Evolutionary conservation across 1,139 yeast genomes (phyloP).

Genomic region (Hansenula sp.): DNA sequence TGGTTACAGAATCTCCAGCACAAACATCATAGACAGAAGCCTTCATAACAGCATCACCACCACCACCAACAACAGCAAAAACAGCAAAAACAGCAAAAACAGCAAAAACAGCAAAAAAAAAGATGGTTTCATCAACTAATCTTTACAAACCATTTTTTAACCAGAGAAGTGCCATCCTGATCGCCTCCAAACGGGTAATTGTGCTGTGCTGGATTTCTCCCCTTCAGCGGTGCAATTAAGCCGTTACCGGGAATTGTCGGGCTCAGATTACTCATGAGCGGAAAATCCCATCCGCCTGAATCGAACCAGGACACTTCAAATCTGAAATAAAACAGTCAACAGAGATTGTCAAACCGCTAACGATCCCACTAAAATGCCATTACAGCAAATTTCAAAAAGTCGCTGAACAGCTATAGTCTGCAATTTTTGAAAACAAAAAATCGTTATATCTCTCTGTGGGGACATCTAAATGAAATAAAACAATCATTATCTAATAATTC

Average conservation of each 20-base stretch:
- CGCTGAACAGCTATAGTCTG: too few relatives aligned
- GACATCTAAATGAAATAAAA: too few relatives aligned
- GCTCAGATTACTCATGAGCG: conserved; percentile 29
- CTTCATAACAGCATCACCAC: too few relatives aligned
- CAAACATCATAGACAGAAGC: too few relatives aligned
- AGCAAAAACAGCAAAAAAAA: conserved; percentile 13
- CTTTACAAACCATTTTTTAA: conserved; percentile 10
- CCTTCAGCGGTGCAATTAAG: conserved; percentile 33
- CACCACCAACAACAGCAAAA: background rate
- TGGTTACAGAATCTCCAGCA: too few relatives aligned
- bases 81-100: background rate
- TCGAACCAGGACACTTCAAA: conserved; percentile 37
- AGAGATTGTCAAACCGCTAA: conserved; percentile 24
- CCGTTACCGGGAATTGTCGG: conserved; percentile 23
- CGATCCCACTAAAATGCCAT: conserved; percentile 34
- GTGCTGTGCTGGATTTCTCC: conserved; percentile 41
- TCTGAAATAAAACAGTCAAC: conserved; percentile 23
- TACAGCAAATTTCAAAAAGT: conserved; percentile 28
- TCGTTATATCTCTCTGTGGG: too few relatives aligned
- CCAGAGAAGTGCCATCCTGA: conserved; percentile 32
- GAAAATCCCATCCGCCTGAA: conserved; percentile 29
- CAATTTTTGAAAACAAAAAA: too few relatives aligned
- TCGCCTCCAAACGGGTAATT: conserved; percentile 38
- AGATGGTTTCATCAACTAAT: conserved; percentile 21
- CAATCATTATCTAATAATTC: too few relatives aligned